phyloP scores from a whole-genome alignment of 2,329 filamentous ascomycete genomes.

The Tolypocladium cylindrosporum region DNA sequence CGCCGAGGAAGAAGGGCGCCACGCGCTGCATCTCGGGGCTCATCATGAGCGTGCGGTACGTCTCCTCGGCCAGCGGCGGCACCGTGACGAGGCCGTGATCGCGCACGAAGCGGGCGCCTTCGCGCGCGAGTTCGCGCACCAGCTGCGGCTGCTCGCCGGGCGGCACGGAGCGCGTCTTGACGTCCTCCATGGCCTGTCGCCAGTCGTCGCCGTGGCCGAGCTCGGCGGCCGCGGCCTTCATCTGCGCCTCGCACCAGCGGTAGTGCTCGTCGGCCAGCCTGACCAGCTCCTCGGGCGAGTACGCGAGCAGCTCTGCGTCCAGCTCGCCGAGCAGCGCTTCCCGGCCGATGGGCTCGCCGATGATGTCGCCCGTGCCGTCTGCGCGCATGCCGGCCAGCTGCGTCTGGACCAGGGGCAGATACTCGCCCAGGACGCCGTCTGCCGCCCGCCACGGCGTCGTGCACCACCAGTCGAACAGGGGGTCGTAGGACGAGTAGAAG shows the following conservation, averaged over 20 bases:
- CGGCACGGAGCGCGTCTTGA: slow-evolving; percentile 43
- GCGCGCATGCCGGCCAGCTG: slow-evolving; percentile 33
- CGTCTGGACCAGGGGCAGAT: slow-evolving; percentile 26
- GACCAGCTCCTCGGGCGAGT: slow-evolving; percentile 46
- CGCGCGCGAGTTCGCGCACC: slow-evolving; percentile 37
- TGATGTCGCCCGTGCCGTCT: slow-evolving; percentile 36
- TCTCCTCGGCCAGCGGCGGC: slow-evolving; percentile 40
- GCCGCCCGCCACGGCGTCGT: slow-evolving; percentile 31
- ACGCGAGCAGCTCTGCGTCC: slow-evolving; percentile 46
- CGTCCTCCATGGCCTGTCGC: slow-evolving; percentile 42
- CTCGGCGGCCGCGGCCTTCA: slow-evolving; percentile 37
- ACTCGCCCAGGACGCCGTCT: slow-evolving; percentile 21
- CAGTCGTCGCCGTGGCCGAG: slow-evolving; percentile 39
- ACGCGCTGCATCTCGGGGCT: slow-evolving; percentile 39
- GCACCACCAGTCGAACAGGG: slow-evolving; percentile 48
- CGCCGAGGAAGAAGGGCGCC: slow-evolving; percentile 51
- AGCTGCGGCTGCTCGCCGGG: slow-evolving; percentile 43
- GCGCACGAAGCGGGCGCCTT: slow-evolving; percentile 43
- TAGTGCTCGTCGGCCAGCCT: slow-evolving; percentile 39
- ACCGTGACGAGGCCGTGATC: slow-evolving; percentile 45
- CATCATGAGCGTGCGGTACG: slow-evolving; percentile 49
- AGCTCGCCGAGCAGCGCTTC: slow-evolving; percentile 41
- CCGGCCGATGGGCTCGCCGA: slow-evolving; percentile 46
- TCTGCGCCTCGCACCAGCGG: slow-evolving; percentile 44
- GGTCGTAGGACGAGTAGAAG: slow-evolving; percentile 47